Evolutionary conservation across 805 yeast species (phyloP), one percentile per base, ranked within the genome.

Genomic region (Saccharomycopsis sp.): DNA sequence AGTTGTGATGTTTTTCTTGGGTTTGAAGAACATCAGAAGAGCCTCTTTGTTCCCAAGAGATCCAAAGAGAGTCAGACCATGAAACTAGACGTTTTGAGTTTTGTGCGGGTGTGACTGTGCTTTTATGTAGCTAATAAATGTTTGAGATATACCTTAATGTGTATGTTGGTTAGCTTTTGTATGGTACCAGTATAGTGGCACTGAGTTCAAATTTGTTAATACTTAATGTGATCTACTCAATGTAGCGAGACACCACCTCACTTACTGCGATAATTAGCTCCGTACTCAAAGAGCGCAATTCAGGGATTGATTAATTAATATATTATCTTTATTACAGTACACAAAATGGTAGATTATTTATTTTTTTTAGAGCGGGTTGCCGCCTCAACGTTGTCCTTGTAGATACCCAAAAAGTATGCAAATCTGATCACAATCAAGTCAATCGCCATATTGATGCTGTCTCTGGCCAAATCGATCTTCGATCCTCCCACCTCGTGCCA

Each of bases 21-120:
- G 91, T 70, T 81, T 94, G 78, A 92, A 92, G 79, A 94, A 94
- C 78, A 94, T 94, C 66, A 87, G 99, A 75, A 86, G 99, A 72
- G 97, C 99, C n/a, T 87, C 97, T 12, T 77, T 92, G 71, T 94
- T 94, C 94, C 99, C 99, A 71, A 88, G 99, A 79, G 99, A 94
- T 74, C 99, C 99, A 64, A 85, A 76, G 73, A 85, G 99, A 77
- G 78, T 94, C 69, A 84, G 88, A 71, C 99, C 99, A 79, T 87
- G 57, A 63, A 12, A n/a, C n/a, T n/a, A 12, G 12, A 29, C 12
- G 37, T 14, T n/a, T 5, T 50, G 24, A n/a, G 5, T 24, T 7
- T 50, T 5, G 9, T 20, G 23, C 5, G 50, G 23, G 50, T 46
- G 50, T 20, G 5, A 46, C 12, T 7, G 14, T 7, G 5, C 50